Conservation (phyloP, 106 monocot genomes). For the Dendrobium officinale region DNA sequence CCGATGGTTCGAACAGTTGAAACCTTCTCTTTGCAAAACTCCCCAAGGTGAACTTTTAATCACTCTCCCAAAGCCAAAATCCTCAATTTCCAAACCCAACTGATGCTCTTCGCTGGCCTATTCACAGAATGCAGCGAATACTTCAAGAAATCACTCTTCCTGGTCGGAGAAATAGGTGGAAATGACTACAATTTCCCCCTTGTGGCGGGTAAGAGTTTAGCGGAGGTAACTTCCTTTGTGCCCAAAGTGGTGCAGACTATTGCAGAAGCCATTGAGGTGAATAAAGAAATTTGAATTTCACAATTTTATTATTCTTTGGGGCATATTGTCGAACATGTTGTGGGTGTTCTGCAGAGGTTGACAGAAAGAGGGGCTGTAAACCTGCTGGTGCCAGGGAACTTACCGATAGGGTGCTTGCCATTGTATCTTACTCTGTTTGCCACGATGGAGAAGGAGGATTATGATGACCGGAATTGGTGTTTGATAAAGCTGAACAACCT, state of each 20-base stretch:
- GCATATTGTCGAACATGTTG: background rate
- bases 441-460: constrained; percentile 19
- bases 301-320: background rate
- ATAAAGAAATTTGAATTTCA: background rate
- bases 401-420: constrained; percentile 50
- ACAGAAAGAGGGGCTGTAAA: constrained; percentile 42
- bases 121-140: background rate
- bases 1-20: constrained; percentile 34
- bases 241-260: constrained; percentile 30
- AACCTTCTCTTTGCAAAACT: constrained; percentile 24
- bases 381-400: constrained; percentile 47
- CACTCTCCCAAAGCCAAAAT: too few species aligned
- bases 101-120: background rate
- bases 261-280: background rate
- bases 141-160: constrained; percentile 24
- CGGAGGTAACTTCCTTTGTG: constrained; percentile 21
- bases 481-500: constrained; percentile 47
- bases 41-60: constrained; percentile 11
- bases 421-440: constrained; percentile 14
- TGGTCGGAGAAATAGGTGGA: constrained; percentile 53
- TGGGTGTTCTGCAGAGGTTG: constrained; percentile 12
- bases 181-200: constrained; percentile 43
- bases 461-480: constrained; percentile 44
- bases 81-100: background rate
- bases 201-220: constrained; percentile 7